phyloP scores from a whole-genome alignment of 2,329 filamentous ascomycete genomes.

The Diaporthe capsici region DNA sequence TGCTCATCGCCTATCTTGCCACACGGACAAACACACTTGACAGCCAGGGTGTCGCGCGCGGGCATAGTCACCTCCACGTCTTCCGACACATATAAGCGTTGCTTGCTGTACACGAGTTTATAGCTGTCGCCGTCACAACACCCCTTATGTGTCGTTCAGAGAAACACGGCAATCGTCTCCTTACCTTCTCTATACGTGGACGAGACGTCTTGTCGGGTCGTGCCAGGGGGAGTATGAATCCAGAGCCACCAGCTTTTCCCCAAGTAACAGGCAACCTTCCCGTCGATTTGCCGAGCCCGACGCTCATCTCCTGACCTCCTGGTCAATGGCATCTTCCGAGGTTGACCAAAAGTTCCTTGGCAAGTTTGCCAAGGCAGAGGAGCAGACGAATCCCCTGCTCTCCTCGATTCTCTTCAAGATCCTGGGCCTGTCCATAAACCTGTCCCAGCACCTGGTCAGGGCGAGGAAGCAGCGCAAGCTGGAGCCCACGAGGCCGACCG shows the following conservation, averaged over 20 bases:
- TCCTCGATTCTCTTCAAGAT: constrained; percentile 90
- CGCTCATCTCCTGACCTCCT: constrained; percentile 24
- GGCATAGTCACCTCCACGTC: constrained; percentile 1
- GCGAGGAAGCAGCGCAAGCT: constrained; percentile 86
- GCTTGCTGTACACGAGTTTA: neutral
- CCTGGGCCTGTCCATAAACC: constrained; percentile 88
- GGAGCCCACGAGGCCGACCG: constrained; percentile 83
- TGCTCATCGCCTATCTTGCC: constrained; percentile 5
- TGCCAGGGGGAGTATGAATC: constrained; percentile 20
- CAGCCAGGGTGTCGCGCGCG: neutral
- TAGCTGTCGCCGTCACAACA: constrained; percentile 32
- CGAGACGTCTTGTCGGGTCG: constrained; percentile 27
- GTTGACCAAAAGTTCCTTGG: constrained; percentile 98
- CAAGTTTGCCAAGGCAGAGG: constrained; percentile 85
- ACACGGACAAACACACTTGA: neutral
- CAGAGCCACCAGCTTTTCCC: constrained; percentile 2
- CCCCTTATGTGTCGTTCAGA: constrained; percentile 40
- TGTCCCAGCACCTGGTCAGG: constrained; percentile 85
- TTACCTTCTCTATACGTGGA: constrained; percentile 31
- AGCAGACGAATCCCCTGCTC: constrained; percentile 82
- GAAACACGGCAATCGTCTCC: constrained; percentile 15
- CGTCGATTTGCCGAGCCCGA: constrained; percentile 16
- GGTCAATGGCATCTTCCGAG: constrained; percentile 91
- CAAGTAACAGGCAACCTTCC: neutral
- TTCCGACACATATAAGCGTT: neutral